Percentiles rank a stretch among this genome's conserved stretches.
Conservation (phyloP, 345 rosid genomes). For the Populus davidiana region DNA sequence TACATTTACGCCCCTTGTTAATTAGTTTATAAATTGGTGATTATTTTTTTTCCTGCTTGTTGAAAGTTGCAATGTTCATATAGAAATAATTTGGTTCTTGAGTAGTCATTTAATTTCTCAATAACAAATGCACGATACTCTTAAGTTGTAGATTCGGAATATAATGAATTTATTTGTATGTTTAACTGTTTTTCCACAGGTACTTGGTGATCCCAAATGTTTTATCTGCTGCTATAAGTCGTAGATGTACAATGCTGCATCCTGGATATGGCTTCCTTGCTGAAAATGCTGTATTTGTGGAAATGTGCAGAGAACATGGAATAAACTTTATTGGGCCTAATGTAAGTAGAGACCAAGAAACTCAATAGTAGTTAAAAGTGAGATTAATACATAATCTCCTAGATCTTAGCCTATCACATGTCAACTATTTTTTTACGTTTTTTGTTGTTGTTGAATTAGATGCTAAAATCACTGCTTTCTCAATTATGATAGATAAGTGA, state of each 20-base stretch:
- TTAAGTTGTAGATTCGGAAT: neutral
- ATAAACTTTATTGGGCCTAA: conserved; percentile 98
- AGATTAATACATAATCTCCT: neutral
- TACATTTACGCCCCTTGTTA: too few species aligned
- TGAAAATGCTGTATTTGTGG: conserved; percentile 92
- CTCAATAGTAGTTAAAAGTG: neutral
- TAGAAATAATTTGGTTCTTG: neutral
- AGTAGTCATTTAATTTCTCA: neutral
- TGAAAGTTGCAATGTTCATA: too few species aligned
- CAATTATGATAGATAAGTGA: neutral
- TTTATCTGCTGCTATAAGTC: conserved; percentile 87
- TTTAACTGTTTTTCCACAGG: conserved; percentile 36
- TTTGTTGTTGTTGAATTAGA: neutral
- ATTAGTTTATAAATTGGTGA: too few species aligned
- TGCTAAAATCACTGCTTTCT: neutral
- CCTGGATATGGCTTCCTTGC: conserved; percentile 99
- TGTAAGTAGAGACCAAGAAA: conserved; percentile 41
- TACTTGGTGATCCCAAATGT: conserved; percentile 86
- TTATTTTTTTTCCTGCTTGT: too few species aligned
- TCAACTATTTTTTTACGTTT: neutral
- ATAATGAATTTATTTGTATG: neutral
- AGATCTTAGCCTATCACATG: neutral
- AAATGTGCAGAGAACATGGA: conserved; percentile 92
- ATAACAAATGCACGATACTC: neutral
- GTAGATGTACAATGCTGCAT: conserved; percentile 91